Evolutionary conservation across 345 rosid genomes (phyloP).

Genomic region (Rhizophora apiculata): DNA sequence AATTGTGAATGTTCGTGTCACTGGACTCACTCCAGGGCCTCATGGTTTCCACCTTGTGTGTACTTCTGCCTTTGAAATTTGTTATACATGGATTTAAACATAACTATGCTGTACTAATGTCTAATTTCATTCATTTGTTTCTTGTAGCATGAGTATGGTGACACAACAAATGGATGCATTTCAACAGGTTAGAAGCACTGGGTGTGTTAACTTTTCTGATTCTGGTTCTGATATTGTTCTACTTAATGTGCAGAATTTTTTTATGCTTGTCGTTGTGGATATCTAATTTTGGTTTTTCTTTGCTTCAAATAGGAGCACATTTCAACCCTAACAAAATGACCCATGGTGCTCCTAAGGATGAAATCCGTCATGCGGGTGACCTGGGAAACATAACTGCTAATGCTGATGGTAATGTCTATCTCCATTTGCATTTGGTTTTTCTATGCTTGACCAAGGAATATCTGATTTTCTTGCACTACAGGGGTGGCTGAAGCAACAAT

Average conservation of each 20-base stretch:
- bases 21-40: conserved; percentile 84
- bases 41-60: conserved; percentile 90
- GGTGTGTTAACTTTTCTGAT: neutral
- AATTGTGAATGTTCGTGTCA: conserved; percentile 72
- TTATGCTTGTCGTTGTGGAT: conserved; percentile 1
- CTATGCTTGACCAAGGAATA: neutral
- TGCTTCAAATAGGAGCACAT: conserved; percentile 60
- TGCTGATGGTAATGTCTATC: conserved; percentile 59
- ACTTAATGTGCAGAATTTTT: neutral
- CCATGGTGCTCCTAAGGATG: conserved; percentile 94
- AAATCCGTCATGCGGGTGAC: conserved; percentile 99
- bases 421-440: conserved; percentile 4
- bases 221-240: neutral
- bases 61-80: conserved; percentile 15
- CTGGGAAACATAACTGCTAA: conserved; percentile 99
- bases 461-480: conserved; percentile 27
- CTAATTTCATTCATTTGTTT: neutral
- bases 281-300: neutral
- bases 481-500: conserved; percentile 93
- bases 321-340: conserved; percentile 83
- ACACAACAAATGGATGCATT: conserved; percentile 96
- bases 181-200: conserved; percentile 61
- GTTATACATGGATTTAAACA: conserved; percentile 4
- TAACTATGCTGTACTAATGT: neutral
- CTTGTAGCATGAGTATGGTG: conserved; percentile 94